Evolutionary conservation across 2,329 filamentous ascomycete species (phyloP), one percentile per base, ranked within the genome.

Genomic region (Fusarium napiforme): DNA sequence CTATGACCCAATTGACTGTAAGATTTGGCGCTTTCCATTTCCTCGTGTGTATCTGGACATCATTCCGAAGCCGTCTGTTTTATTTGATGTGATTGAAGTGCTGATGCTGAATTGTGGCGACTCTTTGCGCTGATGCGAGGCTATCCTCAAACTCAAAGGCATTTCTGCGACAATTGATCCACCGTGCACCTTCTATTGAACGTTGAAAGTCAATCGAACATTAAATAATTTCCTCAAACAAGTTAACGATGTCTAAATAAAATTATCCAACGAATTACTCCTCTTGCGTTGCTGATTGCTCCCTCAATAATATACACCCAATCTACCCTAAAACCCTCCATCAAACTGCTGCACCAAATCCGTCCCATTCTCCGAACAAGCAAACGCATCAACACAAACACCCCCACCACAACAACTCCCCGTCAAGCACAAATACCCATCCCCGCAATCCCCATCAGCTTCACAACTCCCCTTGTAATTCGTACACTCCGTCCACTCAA

Each of bases 321-420:
- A 30, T 10, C 23, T 55, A 55, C 50, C 50, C 50, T 55, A 55
- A 30, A 55, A 30, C 36, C 50, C 50, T 18, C 21, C 28, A 43
- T 43, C 21, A 34, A 56, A 37, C 59, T 78, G 77, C 70, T 64
- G 75, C 21, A 82, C 71, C 70, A 83, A 50, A 37, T 52, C 62
- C 11, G 78, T 81, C 4, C 79, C 80, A 39, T 79, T 78, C 65
- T 81, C 78, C 7, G 81, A 81, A 65, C 81, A 83, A 63, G 79
- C 79, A 64, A 78, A 82, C 10, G 80, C 79, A 74, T 83, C 79
- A 64, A 83, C 76, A 57, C 81, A 83, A 9, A 83, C 80, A 5
- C 81, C 81, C 3, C 71, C 69, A 2, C 78, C 81, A 45, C 81
- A 83, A 53, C 81, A 83, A 59, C 79, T 82, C n/a, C 80, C 81